Percentiles rank a stretch among this genome's conserved stretches.
Conservation (phyloP, 495 filamentous ascomycete species). For the Talaromyces stipitatus region DNA sequence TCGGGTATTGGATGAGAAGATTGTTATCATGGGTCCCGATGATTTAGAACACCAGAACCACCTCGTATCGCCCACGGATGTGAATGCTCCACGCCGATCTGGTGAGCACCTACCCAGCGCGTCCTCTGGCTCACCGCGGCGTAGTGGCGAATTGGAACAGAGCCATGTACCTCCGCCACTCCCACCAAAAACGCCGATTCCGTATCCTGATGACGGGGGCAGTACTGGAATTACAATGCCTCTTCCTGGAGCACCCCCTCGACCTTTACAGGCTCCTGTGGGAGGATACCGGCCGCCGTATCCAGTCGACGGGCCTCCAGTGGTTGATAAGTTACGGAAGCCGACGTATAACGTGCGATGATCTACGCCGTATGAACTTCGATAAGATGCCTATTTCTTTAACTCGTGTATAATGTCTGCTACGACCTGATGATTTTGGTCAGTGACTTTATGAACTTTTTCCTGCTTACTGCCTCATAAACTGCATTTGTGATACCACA, state of each 20-base stretch:
- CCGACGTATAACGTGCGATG: conserved; percentile 62
- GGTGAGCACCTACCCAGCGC: conserved; percentile 9
- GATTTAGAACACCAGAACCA: conserved; percentile 42
- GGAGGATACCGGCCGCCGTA: conserved; percentile 55
- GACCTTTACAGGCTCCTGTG: conserved; percentile 10
- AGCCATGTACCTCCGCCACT: conserved; percentile 62
- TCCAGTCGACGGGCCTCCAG: conserved; percentile 72
- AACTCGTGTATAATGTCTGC: neutral
- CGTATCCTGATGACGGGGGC: conserved; percentile 33
- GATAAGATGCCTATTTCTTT: neutral
- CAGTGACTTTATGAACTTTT: neutral
- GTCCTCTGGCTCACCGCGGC: conserved; percentile 25
- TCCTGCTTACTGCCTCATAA: neutral
- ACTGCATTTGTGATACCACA: neutral
- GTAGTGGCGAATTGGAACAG: conserved; percentile 34
- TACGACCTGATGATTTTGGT: neutral
- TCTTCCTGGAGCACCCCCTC: conserved; percentile 16
- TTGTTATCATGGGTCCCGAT: conserved; percentile 49
- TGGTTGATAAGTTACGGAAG: conserved; percentile 78
- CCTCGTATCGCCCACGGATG: conserved; percentile 20
- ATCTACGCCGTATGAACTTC: conserved; percentile 10
- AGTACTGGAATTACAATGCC: conserved; percentile 28
- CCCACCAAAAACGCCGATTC: conserved; percentile 79
- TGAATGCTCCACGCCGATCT: conserved; percentile 21
- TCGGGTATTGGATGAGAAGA: conserved; percentile 48